A percentile compares a stretch with the other conserved stretches of the same genome.
Conservation (phyloP, 2,329 filamentous ascomycete genomes). For the Aureobasidium namibiae region DNA sequence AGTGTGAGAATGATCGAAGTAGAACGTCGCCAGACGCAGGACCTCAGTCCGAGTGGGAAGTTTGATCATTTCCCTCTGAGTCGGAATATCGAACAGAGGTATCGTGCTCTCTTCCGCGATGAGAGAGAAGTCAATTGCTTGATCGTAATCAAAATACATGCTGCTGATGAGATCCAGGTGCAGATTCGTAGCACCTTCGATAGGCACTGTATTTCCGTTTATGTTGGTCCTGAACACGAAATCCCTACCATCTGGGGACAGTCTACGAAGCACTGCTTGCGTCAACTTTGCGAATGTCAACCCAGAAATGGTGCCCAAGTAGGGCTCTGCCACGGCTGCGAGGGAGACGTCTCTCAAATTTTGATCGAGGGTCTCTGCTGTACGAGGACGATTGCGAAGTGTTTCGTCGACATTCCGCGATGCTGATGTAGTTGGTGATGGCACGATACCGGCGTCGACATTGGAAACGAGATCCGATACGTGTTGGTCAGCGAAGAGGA, state of each 20-base stretch:
- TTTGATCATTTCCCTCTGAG: conserved; percentile 19
- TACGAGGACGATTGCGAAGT: neutral
- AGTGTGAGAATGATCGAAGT: conserved; percentile 41
- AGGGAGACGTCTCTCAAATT: conserved; percentile 29
- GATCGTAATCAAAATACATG: conserved; percentile 20
- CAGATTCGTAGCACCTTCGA: neutral
- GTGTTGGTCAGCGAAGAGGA: neutral
- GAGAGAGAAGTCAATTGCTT: conserved; percentile 12
- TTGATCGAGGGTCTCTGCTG: conserved; percentile 8
- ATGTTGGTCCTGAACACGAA: conserved; percentile 25
- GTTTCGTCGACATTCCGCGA: no score
- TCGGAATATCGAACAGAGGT: neutral
- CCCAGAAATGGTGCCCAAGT: conserved; percentile 38
- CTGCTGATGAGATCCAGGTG: conserved; percentile 16
- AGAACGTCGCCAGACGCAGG: conserved; percentile 31
- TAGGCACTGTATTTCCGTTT: neutral
- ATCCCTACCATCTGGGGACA: conserved; percentile 35
- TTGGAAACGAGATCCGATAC: neutral
- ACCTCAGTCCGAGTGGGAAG: conserved; percentile 21
- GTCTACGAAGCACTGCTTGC: conserved; percentile 30
- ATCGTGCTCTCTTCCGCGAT: neutral
- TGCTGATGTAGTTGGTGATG: neutral
- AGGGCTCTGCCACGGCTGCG: conserved; percentile 37
- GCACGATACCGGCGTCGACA: neutral
- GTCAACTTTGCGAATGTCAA: conserved; percentile 35